These are phyloP conservation scores for Rhododendron ovatum DNA, from an alignment of 148 eudicot genomes.

Conservation along the genomic window DNA sequence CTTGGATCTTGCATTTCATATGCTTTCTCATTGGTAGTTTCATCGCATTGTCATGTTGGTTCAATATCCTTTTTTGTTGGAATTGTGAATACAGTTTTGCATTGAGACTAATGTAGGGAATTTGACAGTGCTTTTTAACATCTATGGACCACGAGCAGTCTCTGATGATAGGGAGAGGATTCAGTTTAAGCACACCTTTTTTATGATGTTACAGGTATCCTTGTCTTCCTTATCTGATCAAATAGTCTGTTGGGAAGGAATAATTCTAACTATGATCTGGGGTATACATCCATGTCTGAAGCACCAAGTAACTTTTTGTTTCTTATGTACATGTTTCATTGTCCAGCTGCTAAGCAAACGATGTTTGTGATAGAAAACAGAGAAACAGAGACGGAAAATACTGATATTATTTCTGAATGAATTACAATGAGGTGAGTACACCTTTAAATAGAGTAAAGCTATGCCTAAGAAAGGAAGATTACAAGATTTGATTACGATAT, in stretches of 20 bases:
- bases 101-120: not conserved
- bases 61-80: not conserved
- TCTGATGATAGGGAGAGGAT: constrained; percentile 73
- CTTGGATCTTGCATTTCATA: not conserved
- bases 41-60: constrained; percentile 3
- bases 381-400: too few relatives aligned
- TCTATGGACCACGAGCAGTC: constrained; percentile 89
- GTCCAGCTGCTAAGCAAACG: not conserved
- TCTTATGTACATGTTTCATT: not conserved
- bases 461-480: too few relatives aligned
- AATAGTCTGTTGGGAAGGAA: not conserved
- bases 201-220: constrained; percentile 68
- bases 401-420: too few relatives aligned
- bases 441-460: too few relatives aligned
- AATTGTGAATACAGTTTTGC: not conserved
- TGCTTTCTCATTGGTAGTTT: not conserved
- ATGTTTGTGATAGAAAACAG: too few relatives aligned
- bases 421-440: too few relatives aligned
- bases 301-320: not conserved
- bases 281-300: not conserved
- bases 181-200: constrained; percentile 70
- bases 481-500: too few relatives aligned
- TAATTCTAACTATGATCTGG: not conserved
- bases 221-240: constrained; percentile 7
- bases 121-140: constrained; percentile 74